Evolutionary conservation across 768 basidiomycete genomes (phyloP), one percentile per base, ranked within the genome.

Genomic region (Russula sp.): DNA sequence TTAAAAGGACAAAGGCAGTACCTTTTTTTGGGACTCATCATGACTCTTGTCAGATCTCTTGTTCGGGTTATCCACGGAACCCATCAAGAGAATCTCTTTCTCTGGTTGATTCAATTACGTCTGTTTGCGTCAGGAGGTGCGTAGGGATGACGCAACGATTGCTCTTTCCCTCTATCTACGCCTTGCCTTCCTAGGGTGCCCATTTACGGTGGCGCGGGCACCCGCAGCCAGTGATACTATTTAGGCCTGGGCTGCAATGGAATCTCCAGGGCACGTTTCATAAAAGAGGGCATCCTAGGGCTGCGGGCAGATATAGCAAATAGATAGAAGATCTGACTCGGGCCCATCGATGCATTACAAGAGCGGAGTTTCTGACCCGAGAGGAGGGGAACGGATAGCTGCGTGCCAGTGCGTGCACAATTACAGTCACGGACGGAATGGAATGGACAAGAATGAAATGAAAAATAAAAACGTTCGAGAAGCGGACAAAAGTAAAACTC

Each of bases 91-190:
- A 30, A 30, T 30, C 28, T 16, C 14, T 5, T 5, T 16, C 5
- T 40, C 26, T 50, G n/a, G 14, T 20, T 44, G 32, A 16, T 28
- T 28, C 20, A 24, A 59, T 64, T 64, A 64, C 63, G 63, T 61
- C 53, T 48, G 44, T n/a, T 44, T n/a, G 44, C 44, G 34, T 34
- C 34, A 34, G 52, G 57, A n/a, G 42, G 57, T 34, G 52, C 14
- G 48, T 20, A 2, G 9, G 20, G 58, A 64, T 64, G 63, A 64
- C 63, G 53, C 63, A 60, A 44, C n/a, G 42, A 28, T 34, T 40
- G 28, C 40, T 30, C n/a, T 24, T 16, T 40, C 16, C 6, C 6
- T 30, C 28, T 30, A 30, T 40, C 42, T 20, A 20, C 6, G 16
- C 18, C 42, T 7, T 6, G 28, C 28, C 5, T 30, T 30, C 28